A percentile compares a stretch with the other conserved stretches of the same genome.
Conservation (phyloP, 2,329 filamentous ascomycete genomes). For the Calonectria pteridis region DNA sequence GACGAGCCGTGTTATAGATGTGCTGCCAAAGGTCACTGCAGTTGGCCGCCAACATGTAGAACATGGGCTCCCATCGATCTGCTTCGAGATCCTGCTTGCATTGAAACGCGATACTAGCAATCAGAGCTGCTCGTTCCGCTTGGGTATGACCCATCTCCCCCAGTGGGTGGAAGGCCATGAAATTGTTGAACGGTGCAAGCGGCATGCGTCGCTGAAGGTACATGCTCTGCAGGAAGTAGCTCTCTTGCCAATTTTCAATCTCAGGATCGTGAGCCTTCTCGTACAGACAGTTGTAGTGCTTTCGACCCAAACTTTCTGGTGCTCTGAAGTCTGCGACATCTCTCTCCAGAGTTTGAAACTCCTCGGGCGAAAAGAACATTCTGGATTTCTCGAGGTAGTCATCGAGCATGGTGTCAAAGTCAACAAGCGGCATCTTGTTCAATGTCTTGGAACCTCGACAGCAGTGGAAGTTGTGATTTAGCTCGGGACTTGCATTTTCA, state of each 20-base stretch:
- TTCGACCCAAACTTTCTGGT: conserved; percentile 23
- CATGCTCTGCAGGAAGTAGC: conserved; percentile 27
- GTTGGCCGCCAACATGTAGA: conserved; percentile 22
- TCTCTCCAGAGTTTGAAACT: conserved; percentile 22
- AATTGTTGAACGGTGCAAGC: conserved; percentile 30
- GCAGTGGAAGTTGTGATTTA: conserved; percentile 30
- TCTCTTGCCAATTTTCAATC: conserved; percentile 30
- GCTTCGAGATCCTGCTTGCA: conserved; percentile 32
- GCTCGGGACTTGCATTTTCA: neutral
- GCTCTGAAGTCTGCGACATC: conserved; percentile 23
- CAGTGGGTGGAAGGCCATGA: conserved; percentile 26
- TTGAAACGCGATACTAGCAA: conserved; percentile 28
- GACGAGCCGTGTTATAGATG: conserved; percentile 26
- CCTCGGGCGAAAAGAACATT: conserved; percentile 25
- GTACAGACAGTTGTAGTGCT: conserved; percentile 21
- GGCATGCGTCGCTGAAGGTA: conserved; percentile 29
- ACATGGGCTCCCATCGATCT: conserved; percentile 25
- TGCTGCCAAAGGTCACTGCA: conserved; percentile 28
- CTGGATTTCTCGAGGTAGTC: conserved; percentile 27
- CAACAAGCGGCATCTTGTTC: conserved; percentile 25
- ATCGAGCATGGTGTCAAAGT: conserved; percentile 25
- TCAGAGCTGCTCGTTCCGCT: conserved; percentile 31
- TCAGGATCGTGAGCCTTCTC: conserved; percentile 23
- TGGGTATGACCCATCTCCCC: conserved; percentile 29
- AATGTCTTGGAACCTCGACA: conserved; percentile 25